Evolutionary conservation across 805 yeast species (phyloP), one percentile per base, ranked within the genome.

Genomic region (Kazachstania taianensis): DNA sequence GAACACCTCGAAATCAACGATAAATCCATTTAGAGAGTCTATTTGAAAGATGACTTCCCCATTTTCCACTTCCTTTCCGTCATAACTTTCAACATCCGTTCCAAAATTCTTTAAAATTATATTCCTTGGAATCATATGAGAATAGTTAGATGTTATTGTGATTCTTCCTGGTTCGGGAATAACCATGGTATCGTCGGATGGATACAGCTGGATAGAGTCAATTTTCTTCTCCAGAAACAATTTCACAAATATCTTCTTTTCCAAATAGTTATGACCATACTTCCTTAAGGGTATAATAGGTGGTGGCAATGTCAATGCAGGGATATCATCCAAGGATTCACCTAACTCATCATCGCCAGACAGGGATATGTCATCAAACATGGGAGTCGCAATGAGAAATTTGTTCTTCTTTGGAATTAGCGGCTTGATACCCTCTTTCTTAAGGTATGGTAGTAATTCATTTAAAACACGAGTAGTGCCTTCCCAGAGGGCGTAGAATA

Each of bases 221-320:
- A 67, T 53, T 7, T 66, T 64, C 39, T 70, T 35, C 46, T 76
- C 75, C 48, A 86, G 78, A 2, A 73, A 69, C 29, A 92, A 62
- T 53, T 87, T 94, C 20, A 92, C 69, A 42, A 86, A 75, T 4
- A 84, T 84, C 56, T 84, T 85, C 54, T 82, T 83, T 53, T 92
- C 97, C 50, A 92, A 62, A 63, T 86, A 92, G 56, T 85, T 92
- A 59, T 92, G 98, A 12, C 98, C 98, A 54, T 92, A 92, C 49
- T 94, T 74, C 49, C 96, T 70, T 36, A 92, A 63, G 1, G 98
- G 98, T 34, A 92, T 75, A 36, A 92, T 84, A 3, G 98, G 98
- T 1, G 98, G 98, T 1, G 98, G 98, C 39, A 92, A 66, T 16
- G 86, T 75, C 33, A 92, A 69, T 49, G 85, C 95, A 0, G 98